Evolutionary conservation across 2,329 filamentous ascomycete genomes (phyloP), one percentile per base, ranked within the genome.

Genomic region (Chalaropsis ovoidea): DNA sequence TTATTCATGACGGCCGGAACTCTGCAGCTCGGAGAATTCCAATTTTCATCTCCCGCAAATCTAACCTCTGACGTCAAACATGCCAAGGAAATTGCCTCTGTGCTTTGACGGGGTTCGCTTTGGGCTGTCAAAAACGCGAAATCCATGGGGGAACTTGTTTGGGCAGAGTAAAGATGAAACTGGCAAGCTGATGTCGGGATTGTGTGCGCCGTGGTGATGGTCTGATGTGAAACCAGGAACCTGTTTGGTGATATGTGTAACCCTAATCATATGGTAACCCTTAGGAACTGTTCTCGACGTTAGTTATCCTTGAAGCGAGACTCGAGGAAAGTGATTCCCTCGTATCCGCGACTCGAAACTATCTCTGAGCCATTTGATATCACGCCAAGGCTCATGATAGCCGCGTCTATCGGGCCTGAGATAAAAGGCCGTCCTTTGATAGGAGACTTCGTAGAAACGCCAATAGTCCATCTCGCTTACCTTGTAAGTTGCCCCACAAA

Each of bases 21-120:
- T 35, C 31, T 65, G 54, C n/a, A 19, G 19, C 39, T 65, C 63
- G 54, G 63, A 61, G 63, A 65, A 52, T 61, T 65, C 22, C 22
- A 27, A 22, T 27, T 17, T 45, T 58, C 54, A 58, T 54, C n/a
- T 19, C 52, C 39, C 19, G 24, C 49, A 47, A 61, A 27, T 61
- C 24, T 61, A 65, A 61, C 54, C 56, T 47, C 49, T 47, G 54
- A 52, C 42, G 17, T 19, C 24, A 63, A 63, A 47, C 27, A n/a
- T 17, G n/a, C 54, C 27, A 35, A 35, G 31, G 27, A 58, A 58
- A 58, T 58, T 39, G 54, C 17, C 54, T 58, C 17, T 39, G 13
- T 19, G 54, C 31, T 58, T 58, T 58, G 54, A 39, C 31, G 17
- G 17, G 27, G 54, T 19, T 39, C n/a, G 27, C 54, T 3, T n/a